These are phyloP conservation scores for Sugiyamaella xylanicola DNA, from an alignment of 1,139 yeast genomes.

Conservation along the genomic window DNA sequence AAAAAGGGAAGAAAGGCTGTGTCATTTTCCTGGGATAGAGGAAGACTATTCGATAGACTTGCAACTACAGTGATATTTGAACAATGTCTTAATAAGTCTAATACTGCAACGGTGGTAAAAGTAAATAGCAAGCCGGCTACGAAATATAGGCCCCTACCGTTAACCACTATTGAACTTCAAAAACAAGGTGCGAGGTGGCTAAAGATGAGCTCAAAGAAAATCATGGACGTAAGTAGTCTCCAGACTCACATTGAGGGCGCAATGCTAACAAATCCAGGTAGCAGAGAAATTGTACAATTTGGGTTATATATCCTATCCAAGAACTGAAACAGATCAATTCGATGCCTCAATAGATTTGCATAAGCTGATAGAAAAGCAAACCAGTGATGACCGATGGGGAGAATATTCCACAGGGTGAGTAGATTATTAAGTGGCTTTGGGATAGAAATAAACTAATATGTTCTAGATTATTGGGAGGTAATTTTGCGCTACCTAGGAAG, in stretches of 20 bases:
- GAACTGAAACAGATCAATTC: conserved; percentile 94
- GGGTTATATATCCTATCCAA: conserved; percentile 91
- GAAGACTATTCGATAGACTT: conserved; percentile 71
- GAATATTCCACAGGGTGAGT: conserved; percentile 44
- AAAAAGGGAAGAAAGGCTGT: conserved; percentile 44
- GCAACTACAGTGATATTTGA: conserved; percentile 66
- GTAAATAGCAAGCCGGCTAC: conserved; percentile 65
- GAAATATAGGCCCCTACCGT: conserved; percentile 81
- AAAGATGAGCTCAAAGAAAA: conserved; percentile 77
- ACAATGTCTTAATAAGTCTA: conserved; percentile 53
- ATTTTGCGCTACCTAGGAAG: conserved; percentile 63
- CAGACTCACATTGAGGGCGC: too few relatives aligned
- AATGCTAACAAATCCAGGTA: too few relatives aligned
- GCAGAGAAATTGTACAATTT: conserved; percentile 86
- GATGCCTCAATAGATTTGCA: conserved; percentile 74
- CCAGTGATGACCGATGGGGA: conserved; percentile 52
- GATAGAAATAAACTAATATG: too few relatives aligned
- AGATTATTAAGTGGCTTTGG: too few relatives aligned
- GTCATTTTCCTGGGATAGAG: conserved; percentile 66
- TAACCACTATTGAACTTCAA: conserved; percentile 95
- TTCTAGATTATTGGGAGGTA: conserved; percentile 40
- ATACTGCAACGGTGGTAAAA: conserved; percentile 54
- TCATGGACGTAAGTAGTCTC: conserved; percentile 56
- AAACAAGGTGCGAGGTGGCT: conserved; percentile 77
- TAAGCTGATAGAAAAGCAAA: conserved; percentile 61